A percentile compares a stretch with the other conserved stretches of the same genome.
Conservation (phyloP, 1,139 yeast species). For the Saccharomyces uvarum region DNA sequence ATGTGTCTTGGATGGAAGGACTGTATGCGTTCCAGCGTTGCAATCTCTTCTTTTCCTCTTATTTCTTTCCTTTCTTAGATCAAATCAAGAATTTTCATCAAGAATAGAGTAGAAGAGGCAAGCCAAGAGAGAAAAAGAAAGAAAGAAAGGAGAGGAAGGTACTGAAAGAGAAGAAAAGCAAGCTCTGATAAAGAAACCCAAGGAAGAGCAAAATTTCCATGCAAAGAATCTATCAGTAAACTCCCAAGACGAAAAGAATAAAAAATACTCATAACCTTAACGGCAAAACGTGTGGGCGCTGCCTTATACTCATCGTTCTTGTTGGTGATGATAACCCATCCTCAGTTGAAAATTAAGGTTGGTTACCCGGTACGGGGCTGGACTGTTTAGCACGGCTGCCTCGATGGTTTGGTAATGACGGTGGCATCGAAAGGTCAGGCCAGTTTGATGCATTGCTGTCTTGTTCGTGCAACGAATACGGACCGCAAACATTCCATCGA, state of each 20-base stretch:
- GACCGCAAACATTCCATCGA: background rate
- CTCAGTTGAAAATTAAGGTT: background rate
- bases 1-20: background rate
- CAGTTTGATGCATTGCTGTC: background rate
- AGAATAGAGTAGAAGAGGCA: background rate
- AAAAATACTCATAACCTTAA: background rate
- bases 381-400: background rate
- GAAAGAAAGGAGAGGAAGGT: background rate
- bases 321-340: background rate
- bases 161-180: background rate
- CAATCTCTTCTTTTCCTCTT: background rate
- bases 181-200: background rate
- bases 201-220: background rate
- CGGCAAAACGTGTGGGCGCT: background rate
- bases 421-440: background rate
- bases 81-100: background rate
- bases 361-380: background rate
- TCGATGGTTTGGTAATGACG: background rate
- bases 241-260: background rate
- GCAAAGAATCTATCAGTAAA: background rate
- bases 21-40: background rate
- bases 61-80: background rate
- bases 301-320: background rate
- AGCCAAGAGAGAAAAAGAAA: background rate
- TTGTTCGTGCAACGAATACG: background rate